phyloP scores from a whole-genome alignment of 805 yeast species.

The Jamesozyma piceae region DNA sequence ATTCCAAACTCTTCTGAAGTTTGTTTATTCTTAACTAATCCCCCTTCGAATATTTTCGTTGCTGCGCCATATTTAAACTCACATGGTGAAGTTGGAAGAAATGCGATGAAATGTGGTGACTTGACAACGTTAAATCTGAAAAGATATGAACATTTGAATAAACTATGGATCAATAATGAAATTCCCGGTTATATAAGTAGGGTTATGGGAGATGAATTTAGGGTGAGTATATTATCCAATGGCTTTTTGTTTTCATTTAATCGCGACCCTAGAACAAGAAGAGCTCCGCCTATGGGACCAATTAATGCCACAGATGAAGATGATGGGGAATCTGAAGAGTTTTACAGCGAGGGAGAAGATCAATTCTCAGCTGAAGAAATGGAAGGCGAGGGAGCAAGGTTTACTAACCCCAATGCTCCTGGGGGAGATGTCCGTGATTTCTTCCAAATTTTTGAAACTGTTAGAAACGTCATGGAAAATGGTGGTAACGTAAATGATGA shows the following conservation, averaged over 20 bases:
- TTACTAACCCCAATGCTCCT: constrained; percentile 10
- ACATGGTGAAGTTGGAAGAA: constrained; percentile 65
- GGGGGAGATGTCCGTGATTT: constrained; percentile 21
- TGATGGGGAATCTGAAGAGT: constrained; percentile 15
- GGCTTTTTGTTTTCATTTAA: constrained; percentile 22
- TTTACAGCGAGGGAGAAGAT: constrained; percentile 11
- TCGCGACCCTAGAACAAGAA: constrained; percentile 19
- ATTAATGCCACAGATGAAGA: constrained; percentile 14
- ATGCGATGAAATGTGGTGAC: constrained; percentile 45
- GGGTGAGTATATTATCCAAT: constrained; percentile 22
- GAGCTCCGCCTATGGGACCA: constrained; percentile 10
- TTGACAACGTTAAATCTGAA: constrained; percentile 42
- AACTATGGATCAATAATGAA: constrained; percentile 54
- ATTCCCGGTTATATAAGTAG: constrained; percentile 41
- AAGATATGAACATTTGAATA: constrained; percentile 49
- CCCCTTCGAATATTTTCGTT: constrained; percentile 28
- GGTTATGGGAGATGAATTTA: constrained; percentile 29
- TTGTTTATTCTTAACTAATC: constrained; percentile 27
- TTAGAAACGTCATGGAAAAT: constrained; percentile 16
- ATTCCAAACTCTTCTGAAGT: constrained; percentile 31
- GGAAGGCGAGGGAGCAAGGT: constrained; percentile 3
- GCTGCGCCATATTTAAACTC: constrained; percentile 64
- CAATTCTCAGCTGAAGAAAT: background rate
- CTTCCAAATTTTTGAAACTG: constrained; percentile 20
- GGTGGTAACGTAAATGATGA: constrained; percentile 12